phyloP scores from a whole-genome alignment of 768 basidiomycete genomes.

The Boletus subparvulus region DNA sequence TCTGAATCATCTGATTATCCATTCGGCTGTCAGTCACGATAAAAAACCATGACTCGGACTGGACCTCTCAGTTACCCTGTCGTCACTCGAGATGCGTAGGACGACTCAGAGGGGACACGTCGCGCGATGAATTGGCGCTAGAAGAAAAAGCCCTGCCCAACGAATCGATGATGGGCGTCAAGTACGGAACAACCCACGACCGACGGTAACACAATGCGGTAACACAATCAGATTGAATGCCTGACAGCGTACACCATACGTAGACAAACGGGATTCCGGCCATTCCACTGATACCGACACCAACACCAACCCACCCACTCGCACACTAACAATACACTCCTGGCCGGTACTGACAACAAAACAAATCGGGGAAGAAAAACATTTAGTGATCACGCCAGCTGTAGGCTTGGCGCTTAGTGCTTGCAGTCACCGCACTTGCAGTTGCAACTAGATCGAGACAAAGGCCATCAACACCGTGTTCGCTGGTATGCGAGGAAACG shows the following conservation, averaged over 20 bases:
- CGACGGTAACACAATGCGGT: not conserved
- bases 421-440: conserved; percentile 24
- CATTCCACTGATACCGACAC: not conserved
- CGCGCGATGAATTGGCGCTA: too few species aligned
- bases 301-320: too few species aligned
- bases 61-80: too few species aligned
- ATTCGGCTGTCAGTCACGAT: too few species aligned
- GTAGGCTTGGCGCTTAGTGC: conserved; percentile 4
- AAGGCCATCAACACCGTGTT: not conserved
- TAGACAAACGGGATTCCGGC: not conserved
- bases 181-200: not conserved
- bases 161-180: too few species aligned
- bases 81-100: too few species aligned
- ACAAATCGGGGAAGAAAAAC: not conserved
- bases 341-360: not conserved
- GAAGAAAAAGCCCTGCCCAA: too few species aligned
- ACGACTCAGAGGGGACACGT: too few species aligned
- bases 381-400: too few species aligned
- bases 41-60: too few species aligned
- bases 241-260: not conserved
- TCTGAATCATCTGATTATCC: too few species aligned
- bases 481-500: not conserved
- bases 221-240: not conserved
- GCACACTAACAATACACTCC: not conserved
- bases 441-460: conserved; percentile 4